Conservation (phyloP, 129 eudicot genomes). For the Erigeron canadensis region DNA sequence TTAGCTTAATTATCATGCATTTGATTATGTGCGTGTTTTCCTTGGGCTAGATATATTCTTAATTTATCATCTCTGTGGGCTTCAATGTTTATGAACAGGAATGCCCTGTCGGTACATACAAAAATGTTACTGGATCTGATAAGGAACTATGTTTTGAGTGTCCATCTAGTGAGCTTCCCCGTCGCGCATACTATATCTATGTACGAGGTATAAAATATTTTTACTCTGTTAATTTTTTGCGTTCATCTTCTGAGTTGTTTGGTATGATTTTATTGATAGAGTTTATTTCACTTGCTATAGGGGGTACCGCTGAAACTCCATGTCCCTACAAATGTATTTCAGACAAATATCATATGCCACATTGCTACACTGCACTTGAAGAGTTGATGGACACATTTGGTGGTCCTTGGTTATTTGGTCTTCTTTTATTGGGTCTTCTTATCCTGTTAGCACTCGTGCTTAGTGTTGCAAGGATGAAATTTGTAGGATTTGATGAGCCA, state of each 20-base stretch:
- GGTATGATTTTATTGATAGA: neutral
- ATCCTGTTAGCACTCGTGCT: conserved; percentile 81
- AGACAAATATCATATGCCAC: conserved; percentile 92
- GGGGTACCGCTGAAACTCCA: conserved; percentile 83
- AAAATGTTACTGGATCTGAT: conserved; percentile 89
- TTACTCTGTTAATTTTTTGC: neutral
- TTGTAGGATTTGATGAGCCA: conserved; percentile 85
- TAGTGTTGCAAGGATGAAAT: conserved; percentile 95
- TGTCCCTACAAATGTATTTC: conserved; percentile 93
- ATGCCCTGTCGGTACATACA: conserved; percentile 93
- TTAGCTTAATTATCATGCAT: conserved; percentile 16
- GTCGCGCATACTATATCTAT: conserved; percentile 62
- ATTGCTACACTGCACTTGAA: conserved; percentile 95
- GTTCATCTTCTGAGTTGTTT: conserved; percentile 11
- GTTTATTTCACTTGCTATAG: conserved; percentile 37
- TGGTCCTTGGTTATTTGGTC: conserved; percentile 96
- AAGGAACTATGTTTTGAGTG: conserved; percentile 64
- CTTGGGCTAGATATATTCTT: conserved; percentile 8
- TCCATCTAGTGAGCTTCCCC: conserved; percentile 82
- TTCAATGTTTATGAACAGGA: conserved; percentile 50
- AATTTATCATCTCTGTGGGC: neutral
- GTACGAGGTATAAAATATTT: conserved; percentile 65
- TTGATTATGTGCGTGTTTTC: conserved; percentile 17
- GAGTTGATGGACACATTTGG: conserved; percentile 94
- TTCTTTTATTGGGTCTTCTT: conserved; percentile 82